These are phyloP conservation scores for Boletus rubescentipes DNA, from an alignment of 768 basidiomycete species.

Conservation along the genomic window DNA sequence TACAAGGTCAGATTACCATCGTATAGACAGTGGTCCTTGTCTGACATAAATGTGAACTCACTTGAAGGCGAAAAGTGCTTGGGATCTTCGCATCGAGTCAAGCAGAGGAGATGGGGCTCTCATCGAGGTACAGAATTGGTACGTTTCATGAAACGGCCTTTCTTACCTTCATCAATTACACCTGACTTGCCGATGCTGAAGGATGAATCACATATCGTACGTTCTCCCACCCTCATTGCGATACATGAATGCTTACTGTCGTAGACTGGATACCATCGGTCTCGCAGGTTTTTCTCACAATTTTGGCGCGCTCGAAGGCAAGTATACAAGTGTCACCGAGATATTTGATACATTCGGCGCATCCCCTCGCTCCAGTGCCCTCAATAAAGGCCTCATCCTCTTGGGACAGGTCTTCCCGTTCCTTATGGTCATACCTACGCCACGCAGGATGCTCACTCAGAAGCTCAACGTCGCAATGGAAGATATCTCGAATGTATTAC, in stretches of 20 bases:
- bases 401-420: constrained; percentile 38
- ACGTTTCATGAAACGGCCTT: background rate
- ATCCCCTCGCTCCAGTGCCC: constrained; percentile 18
- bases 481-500: constrained; percentile 39
- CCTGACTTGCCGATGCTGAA: background rate
- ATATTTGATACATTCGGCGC: constrained; percentile 38
- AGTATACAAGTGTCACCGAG: constrained; percentile 40
- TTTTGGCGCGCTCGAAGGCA: constrained; percentile 53
- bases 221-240: background rate
- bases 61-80: constrained; percentile 28
- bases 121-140: constrained; percentile 39
- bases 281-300: constrained; percentile 61
- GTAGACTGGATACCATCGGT: constrained; percentile 54
- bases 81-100: constrained; percentile 27
- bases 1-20: background rate
- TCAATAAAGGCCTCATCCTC: constrained; percentile 36
- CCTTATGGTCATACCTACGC: constrained; percentile 37
- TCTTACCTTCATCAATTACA: background rate
- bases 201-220: constrained; percentile 37
- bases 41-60: background rate
- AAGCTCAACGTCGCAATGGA: constrained; percentile 36
- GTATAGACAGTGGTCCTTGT: background rate
- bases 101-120: constrained; percentile 14
- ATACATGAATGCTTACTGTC: background rate
- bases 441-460: constrained; percentile 30